A percentile compares a stretch with the other conserved stretches of the same genome.
phyloP scores from a whole-genome alignment of 2,329 filamentous ascomycete genomes.

The Dothideomycetes sp. region DNA sequence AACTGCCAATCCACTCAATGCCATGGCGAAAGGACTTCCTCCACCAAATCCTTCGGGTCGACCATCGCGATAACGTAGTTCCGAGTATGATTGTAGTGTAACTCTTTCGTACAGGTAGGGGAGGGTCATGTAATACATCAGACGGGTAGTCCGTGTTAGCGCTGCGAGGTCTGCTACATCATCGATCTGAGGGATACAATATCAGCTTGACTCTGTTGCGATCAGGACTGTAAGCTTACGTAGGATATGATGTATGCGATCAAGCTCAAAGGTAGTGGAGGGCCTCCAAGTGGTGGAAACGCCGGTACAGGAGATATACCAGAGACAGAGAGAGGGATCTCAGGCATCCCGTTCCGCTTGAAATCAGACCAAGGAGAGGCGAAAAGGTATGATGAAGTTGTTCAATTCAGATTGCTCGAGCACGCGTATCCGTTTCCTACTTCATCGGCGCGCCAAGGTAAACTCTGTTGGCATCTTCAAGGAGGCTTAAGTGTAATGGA shows the following conservation, averaged over 20 bases:
- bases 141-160: constrained; percentile 50
- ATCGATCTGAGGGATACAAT: constrained; percentile 40
- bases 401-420: too few species aligned
- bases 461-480: too few species aligned
- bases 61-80: constrained; percentile 50
- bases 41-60: constrained; percentile 52
- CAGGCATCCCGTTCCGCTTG: too few species aligned
- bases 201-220: not conserved
- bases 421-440: too few species aligned
- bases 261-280: constrained; percentile 49
- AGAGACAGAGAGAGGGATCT: constrained; percentile 11
- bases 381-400: too few species aligned
- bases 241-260: constrained; percentile 48
- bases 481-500: too few species aligned
- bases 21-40: constrained; percentile 55
- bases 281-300: not conserved
- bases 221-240: constrained; percentile 29
- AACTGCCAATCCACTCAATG: constrained; percentile 52
- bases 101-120: constrained; percentile 52
- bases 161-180: constrained; percentile 50
- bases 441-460: too few species aligned
- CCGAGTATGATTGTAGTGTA: constrained; percentile 48
- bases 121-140: constrained; percentile 56
- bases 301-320: constrained; percentile 8
- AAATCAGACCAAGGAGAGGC: too few species aligned